These are phyloP conservation scores for Suillus clintonianus DNA, from an alignment of 768 basidiomycete species.

Conservation along the genomic window DNA sequence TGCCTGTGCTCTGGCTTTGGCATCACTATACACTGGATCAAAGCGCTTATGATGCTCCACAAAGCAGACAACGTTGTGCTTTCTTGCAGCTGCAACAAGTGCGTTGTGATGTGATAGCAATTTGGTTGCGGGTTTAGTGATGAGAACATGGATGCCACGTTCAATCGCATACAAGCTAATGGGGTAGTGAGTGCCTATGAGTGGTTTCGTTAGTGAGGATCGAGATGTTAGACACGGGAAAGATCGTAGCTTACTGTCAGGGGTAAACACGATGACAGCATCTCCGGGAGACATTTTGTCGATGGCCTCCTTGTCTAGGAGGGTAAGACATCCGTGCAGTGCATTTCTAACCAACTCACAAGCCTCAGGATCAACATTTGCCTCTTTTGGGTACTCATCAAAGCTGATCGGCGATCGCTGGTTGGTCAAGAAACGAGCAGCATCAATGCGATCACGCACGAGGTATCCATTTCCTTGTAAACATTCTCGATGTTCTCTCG, in stretches of 20 bases:
- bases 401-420: slow-evolving; percentile 49
- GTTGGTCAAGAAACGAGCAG: neutral
- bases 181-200: slow-evolving; percentile 75
- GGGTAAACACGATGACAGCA: slow-evolving; percentile 92
- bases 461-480: slow-evolving; percentile 86
- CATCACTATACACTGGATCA: slow-evolving; percentile 93
- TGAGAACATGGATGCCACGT: slow-evolving; percentile 81
- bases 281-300: slow-evolving; percentile 76
- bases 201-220: neutral
- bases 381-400: slow-evolving; percentile 74
- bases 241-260: slow-evolving; percentile 63
- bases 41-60: slow-evolving; percentile 95
- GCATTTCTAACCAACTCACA: slow-evolving; percentile 54
- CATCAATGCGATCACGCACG: slow-evolving; percentile 44
- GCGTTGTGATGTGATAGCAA: slow-evolving; percentile 80
- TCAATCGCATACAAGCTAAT: slow-evolving; percentile 88
- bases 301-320: slow-evolving; percentile 81
- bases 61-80: slow-evolving; percentile 83
- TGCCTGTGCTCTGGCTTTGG: slow-evolving; percentile 69
- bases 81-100: slow-evolving; percentile 73
- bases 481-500: slow-evolving; percentile 78
- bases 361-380: slow-evolving; percentile 71
- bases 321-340: slow-evolving; percentile 3
- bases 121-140: slow-evolving; percentile 93
- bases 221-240: neutral